A percentile compares a stretch with the other conserved stretches of the same genome.
Evolutionary conservation across 2,329 filamentous ascomycete species (phyloP).

Genomic region (Graphiopsis chlorocephala): DNA sequence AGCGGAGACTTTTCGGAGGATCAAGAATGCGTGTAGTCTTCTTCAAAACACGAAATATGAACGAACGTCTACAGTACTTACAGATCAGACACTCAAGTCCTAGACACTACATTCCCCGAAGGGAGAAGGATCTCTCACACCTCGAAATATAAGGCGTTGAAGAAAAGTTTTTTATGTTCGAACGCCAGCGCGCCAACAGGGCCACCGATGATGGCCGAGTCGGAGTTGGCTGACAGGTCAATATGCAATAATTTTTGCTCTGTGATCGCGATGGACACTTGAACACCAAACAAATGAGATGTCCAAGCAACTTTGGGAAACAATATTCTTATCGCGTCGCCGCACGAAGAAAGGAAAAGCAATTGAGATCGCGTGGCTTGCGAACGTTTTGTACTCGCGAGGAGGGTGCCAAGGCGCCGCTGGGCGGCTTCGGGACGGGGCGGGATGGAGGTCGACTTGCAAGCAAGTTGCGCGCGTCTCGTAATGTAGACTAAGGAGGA

Average conservation of each 20-base stretch:
- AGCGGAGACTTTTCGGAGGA: slow-evolving; percentile 3
- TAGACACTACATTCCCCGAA: background rate
- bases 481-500: background rate
- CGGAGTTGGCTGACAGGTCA: slow-evolving; percentile 24
- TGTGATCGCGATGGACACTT: slow-evolving; percentile 35
- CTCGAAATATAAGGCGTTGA: background rate
- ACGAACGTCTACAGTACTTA: slow-evolving; percentile 1
- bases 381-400: slow-evolving; percentile 10
- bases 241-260: slow-evolving; percentile 29
- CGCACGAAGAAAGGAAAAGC: slow-evolving; percentile 34
- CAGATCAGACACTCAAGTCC: slow-evolving; percentile 1
- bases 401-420: background rate
- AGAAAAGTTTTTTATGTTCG: slow-evolving; percentile 20
- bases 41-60: background rate
- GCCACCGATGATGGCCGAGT: slow-evolving; percentile 21
- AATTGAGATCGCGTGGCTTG: background rate
- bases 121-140: background rate
- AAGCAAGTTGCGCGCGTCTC: background rate
- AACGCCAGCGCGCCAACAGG: slow-evolving; percentile 26
- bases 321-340: slow-evolving; percentile 32
- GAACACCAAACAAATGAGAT: slow-evolving; percentile 27
- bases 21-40: background rate
- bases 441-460: background rate
- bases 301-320: slow-evolving; percentile 36
- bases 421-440: background rate